phyloP scores from a whole-genome alignment of 805 yeast species.

The Saccharomyces kudriavzevii region DNA sequence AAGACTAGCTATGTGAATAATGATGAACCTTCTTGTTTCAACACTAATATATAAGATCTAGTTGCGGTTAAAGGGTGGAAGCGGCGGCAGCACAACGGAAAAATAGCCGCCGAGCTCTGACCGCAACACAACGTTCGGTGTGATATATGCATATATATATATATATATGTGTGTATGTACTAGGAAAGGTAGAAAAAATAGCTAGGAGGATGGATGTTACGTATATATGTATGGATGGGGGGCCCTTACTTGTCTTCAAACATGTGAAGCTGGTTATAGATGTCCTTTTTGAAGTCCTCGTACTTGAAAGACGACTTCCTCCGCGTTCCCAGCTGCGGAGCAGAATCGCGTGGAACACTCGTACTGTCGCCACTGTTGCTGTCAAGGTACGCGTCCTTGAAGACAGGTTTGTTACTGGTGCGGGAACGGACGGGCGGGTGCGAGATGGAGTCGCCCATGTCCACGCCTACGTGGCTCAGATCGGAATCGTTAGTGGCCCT shows the following conservation, averaged over 20 bases:
- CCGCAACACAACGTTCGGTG: not conserved
- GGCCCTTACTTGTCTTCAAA: constrained; percentile 11
- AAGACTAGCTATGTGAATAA: too few species aligned
- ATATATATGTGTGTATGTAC: not conserved
- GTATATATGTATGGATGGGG: not conserved
- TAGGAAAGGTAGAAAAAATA: not conserved
- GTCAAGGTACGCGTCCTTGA: not conserved
- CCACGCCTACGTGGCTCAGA: not conserved
- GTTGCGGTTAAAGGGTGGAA: too few species aligned
- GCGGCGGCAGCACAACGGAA: too few species aligned
- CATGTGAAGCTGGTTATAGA: constrained; percentile 23
- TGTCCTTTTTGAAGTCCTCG: constrained; percentile 20
- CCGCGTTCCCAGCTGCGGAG: not conserved
- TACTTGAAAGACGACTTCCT: constrained; percentile 24
- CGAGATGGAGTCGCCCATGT: not conserved
- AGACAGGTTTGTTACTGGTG: not conserved
- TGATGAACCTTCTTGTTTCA: too few species aligned
- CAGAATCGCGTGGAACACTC: not conserved
- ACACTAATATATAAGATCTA: too few species aligned
- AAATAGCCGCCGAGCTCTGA: not conserved
- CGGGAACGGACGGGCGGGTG: not conserved
- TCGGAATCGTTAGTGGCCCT: constrained; percentile 2
- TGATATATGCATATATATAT: too few species aligned
- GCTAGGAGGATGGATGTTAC: not conserved
- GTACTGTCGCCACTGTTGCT: not conserved